phyloP scores from a whole-genome alignment of 371 early-diverging fungal species.

The Mortierella sp. region DNA sequence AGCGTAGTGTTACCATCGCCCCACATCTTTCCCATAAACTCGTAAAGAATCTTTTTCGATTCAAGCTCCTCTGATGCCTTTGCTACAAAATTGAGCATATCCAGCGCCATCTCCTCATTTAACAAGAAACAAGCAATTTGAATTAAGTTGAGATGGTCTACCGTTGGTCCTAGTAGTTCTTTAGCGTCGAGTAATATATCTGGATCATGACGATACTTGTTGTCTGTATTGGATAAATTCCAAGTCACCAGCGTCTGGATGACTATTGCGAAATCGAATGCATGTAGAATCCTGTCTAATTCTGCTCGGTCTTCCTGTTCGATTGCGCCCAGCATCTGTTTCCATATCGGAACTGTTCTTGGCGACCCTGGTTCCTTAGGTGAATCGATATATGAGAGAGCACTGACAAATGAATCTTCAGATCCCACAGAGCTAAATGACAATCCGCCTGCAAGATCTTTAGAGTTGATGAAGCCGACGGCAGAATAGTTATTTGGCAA shows the following conservation, averaged over 20 bases:
- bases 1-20: constrained; percentile 77
- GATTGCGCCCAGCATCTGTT: constrained; percentile 46
- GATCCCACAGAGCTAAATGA: constrained; percentile 44
- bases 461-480: constrained; percentile 23
- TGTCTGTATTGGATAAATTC: constrained; percentile 67
- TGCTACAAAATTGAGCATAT: constrained; percentile 70
- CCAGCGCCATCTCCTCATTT: constrained; percentile 74
- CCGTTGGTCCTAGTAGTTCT: constrained; percentile 69
- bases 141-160: constrained; percentile 66
- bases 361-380: constrained; percentile 53
- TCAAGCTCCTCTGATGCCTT: constrained; percentile 66
- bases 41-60: constrained; percentile 70
- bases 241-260: constrained; percentile 69
- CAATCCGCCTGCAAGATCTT: constrained; percentile 20
- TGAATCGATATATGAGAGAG: constrained; percentile 49
- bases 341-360: constrained; percentile 39
- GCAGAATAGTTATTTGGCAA: neutral
- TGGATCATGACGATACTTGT: constrained; percentile 65
- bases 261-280: constrained; percentile 56
- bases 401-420: constrained; percentile 48
- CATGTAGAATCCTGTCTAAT: constrained; percentile 37
- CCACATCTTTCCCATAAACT: constrained; percentile 79
- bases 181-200: constrained; percentile 69
- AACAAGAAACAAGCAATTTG: constrained; percentile 73
- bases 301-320: constrained; percentile 49